Evolutionary conservation across 2,329 filamentous ascomycete genomes (phyloP), one percentile per base, ranked within the genome.

Genomic region (Arthrobotrys entomopaga): DNA sequence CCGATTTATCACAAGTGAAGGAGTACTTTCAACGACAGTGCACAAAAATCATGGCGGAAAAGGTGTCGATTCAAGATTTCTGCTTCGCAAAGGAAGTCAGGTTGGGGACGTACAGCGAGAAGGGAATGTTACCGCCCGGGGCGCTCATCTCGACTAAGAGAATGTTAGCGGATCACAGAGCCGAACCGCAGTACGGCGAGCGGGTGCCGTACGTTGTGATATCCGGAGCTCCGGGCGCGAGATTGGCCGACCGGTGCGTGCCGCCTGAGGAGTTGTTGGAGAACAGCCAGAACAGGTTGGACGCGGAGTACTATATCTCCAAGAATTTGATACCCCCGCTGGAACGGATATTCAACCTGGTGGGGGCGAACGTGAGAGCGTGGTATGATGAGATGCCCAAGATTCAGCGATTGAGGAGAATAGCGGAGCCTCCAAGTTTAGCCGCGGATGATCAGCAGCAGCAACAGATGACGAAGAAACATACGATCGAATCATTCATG

Each of bases 301-400:
- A 99, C 79, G 90, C 93, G 0, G 93, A 97, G 78, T 99, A 99
- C 82, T 99, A 99, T 83, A 98, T 99, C 79, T 88, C 87, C 16
- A 98, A 97, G 83, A 98, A 97, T 80, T 80, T 99, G 7, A 96
- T 99, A 57, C 95, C 95, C 4, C 95, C 95, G 0, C 86, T 99
- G 0, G 94, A 98, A 81, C 89, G 95, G 26, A 97, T 99, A 77
- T 97, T 99, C 84, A 97, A 95, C 79, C 89, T 99, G 1, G 91
- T 98, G 1, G 95, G 95, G 5, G 95, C 93, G 34, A 96, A 95
- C 80, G 91, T 98, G 0, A 84, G 91, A 16, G 86, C 88, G 71
- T 99, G 95, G 95, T 98, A 93, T 79, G 92, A 97, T 76, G 93
- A 97, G 82, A 96, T 98, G 92, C 94, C 94, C 52, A 97, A 96